Conservation (phyloP, 169 alveolate genomes). For the Miamiensis avidus region DNA sequence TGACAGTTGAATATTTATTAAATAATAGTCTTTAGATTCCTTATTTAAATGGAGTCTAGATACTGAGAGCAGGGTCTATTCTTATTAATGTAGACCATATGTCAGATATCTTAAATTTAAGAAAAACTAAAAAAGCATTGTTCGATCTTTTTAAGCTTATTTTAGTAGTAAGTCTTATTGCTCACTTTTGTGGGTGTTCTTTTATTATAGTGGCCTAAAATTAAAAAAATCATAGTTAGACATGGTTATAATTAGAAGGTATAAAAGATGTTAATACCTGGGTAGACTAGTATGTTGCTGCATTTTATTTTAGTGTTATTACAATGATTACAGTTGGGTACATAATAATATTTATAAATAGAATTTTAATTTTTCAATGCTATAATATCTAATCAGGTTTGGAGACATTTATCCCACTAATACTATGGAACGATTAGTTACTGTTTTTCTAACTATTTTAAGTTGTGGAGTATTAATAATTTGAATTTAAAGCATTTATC, state of each 20-base stretch:
- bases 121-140: not conserved
- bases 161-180: not conserved
- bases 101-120: not conserved
- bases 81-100: not conserved
- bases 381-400: not conserved
- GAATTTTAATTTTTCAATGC: not conserved
- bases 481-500: too few relatives aligned
- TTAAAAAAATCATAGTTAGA: not conserved
- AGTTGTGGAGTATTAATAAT: not conserved
- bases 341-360: too few relatives aligned
- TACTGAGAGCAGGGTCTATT: not conserved
- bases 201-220: not conserved
- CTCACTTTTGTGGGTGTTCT: not conserved
- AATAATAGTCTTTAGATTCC: not conserved
- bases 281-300: not conserved
- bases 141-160: not conserved
- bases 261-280: not conserved
- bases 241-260: not conserved
- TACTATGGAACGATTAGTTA: not conserved
- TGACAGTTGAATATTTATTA: not conserved
- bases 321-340: not conserved
- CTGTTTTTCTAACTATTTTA: not conserved
- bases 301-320: not conserved
- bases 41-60: not conserved
- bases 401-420: not conserved